These are phyloP conservation scores for Triglochin maritima DNA, from an alignment of 106 monocot species.

Conservation along the genomic window DNA sequence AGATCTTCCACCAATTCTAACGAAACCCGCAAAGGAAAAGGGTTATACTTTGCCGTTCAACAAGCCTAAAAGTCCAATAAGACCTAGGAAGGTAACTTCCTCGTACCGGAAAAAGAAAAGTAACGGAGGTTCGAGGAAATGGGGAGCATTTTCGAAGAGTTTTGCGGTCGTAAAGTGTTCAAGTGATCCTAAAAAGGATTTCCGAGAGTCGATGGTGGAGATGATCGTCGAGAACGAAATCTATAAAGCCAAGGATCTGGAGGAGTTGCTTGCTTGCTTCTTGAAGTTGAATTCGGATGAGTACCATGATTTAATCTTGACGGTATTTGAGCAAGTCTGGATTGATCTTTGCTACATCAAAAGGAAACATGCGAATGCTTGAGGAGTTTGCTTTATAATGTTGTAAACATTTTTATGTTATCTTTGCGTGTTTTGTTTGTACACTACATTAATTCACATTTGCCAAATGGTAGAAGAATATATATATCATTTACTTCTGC, in stretches of 20 bases:
- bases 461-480: too few species aligned
- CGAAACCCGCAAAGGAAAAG: constrained; percentile 20
- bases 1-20: constrained; percentile 39
- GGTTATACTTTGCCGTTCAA: neutral
- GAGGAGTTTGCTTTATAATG: too few species aligned
- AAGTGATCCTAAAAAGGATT: constrained; percentile 53
- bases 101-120: neutral
- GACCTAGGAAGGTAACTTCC: neutral
- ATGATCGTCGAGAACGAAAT: constrained; percentile 73
- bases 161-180: constrained; percentile 59
- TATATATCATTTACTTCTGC: too few species aligned
- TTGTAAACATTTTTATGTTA: too few species aligned
- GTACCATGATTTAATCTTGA: constrained; percentile 61
- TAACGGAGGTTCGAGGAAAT: neutral
- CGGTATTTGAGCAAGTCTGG: constrained; percentile 66
- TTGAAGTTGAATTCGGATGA: constrained; percentile 54
- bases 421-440: too few species aligned
- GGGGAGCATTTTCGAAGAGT: constrained; percentile 19
- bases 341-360: constrained; percentile 19
- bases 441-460: too few species aligned
- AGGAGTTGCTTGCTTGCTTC: constrained; percentile 70
- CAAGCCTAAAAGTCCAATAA: neutral
- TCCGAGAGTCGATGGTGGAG: constrained; percentile 76
- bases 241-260: constrained; percentile 31
- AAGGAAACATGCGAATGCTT: too few species aligned